phyloP scores from a whole-genome alignment of 1,284 basidiomycete species.

The Macrocystidia cucumis region DNA sequence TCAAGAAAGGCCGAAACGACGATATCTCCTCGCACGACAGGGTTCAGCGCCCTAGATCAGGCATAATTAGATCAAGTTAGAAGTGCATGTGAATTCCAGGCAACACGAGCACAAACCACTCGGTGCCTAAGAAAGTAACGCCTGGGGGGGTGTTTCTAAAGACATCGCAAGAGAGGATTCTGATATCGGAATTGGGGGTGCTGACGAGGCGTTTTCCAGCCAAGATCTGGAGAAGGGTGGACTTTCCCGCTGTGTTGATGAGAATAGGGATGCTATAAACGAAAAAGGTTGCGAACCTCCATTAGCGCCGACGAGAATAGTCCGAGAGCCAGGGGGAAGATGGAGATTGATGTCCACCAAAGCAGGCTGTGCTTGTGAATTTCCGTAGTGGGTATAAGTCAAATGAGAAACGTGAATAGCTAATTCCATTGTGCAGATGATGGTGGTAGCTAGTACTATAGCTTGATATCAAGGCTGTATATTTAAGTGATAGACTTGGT shows the following conservation, averaged over 20 bases:
- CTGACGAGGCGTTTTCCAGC: slow-evolving; percentile 86
- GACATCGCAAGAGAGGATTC: slow-evolving; percentile 78
- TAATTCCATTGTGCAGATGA: no score
- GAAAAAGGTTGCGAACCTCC: slow-evolving; percentile 44
- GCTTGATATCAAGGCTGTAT: no score
- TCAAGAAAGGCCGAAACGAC: slow-evolving; percentile 87
- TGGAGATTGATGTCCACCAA: slow-evolving; percentile 61
- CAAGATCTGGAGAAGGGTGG: slow-evolving; percentile 89
- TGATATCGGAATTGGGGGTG: slow-evolving; percentile 50
- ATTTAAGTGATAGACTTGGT: no score
- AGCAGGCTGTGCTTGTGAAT: slow-evolving; percentile 31
- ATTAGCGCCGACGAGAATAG: slow-evolving; percentile 86
- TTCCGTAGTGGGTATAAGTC: slow-evolving; percentile 62
- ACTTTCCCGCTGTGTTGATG: slow-evolving; percentile 75
- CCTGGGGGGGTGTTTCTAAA: slow-evolving; percentile 71
- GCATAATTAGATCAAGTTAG: slow-evolving; percentile 4
- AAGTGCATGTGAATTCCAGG: no score
- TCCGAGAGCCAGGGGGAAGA: slow-evolving; percentile 70
- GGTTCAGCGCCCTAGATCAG: slow-evolving; percentile 81
- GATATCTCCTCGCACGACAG: slow-evolving; percentile 90
- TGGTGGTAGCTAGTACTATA: no score
- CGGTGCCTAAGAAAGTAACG: slow-evolving; percentile 88
- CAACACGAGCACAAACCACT: slow-evolving; percentile 72
- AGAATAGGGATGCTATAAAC: slow-evolving; percentile 5
- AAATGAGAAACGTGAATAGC: slow-evolving; percentile 55